These are phyloP conservation scores for Saccharomycopsis malanga DNA, from an alignment of 805 yeast genomes.

Conservation along the genomic window DNA sequence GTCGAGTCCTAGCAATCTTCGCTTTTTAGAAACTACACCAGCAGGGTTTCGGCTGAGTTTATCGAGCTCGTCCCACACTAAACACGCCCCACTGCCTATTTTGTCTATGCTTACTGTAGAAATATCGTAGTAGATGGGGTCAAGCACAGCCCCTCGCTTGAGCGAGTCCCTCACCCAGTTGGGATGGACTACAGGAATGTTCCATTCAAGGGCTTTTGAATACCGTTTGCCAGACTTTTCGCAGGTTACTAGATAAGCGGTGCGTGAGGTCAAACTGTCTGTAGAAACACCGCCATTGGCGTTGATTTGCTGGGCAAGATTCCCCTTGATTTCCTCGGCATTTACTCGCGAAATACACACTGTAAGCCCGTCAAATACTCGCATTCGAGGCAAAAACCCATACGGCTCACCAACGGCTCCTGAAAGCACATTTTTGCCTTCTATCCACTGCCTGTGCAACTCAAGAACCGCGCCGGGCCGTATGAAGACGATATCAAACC, in stretches of 20 bases:
- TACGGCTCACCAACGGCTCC: conserved; percentile 21
- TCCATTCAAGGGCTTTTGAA: conserved; percentile 38
- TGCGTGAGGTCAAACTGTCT: conserved; percentile 41
- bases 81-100: conserved; percentile 29
- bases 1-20: conserved; percentile 15
- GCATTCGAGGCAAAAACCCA: conserved; percentile 26
- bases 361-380: conserved; percentile 37
- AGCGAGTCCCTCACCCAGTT: conserved; percentile 37
- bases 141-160: conserved; percentile 33
- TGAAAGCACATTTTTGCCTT: conserved; percentile 38
- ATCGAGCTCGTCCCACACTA: conserved; percentile 26
- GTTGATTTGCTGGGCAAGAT: conserved; percentile 32
- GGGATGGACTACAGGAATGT: conserved; percentile 34
- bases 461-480: conserved; percentile 38
- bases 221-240: conserved; percentile 46
- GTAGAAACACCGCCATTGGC: conserved; percentile 45
- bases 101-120: conserved; percentile 10
- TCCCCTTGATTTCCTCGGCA: conserved; percentile 27
- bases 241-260: conserved; percentile 42
- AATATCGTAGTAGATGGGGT: conserved; percentile 28
- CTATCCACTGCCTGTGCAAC: conserved; percentile 45
- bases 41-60: background rate
- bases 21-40: conserved; percentile 16
- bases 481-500: conserved; percentile 50
- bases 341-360: conserved; percentile 35